Evolutionary conservation across 148 eudicot genomes (phyloP).

Genomic region (Limonium bicolor): DNA sequence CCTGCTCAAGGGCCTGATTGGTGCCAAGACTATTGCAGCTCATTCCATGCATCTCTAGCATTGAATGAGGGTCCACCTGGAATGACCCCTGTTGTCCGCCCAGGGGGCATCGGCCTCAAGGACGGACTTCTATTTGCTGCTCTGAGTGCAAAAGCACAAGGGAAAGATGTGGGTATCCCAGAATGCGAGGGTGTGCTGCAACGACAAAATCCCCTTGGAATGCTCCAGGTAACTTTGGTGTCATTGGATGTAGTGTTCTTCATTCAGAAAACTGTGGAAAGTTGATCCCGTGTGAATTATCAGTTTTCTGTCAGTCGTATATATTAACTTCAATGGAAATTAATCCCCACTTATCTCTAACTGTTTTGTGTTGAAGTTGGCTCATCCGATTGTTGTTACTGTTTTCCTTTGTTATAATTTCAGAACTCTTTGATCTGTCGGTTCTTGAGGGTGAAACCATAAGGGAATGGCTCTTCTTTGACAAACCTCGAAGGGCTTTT

Average conservation of each 20-base stretch:
- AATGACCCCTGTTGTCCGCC: constrained; percentile 75
- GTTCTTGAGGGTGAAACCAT: constrained; percentile 81
- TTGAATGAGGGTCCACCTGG: constrained; percentile 84
- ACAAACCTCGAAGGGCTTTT: constrained; percentile 95
- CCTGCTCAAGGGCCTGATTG: constrained; percentile 74
- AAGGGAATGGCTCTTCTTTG: constrained; percentile 96
- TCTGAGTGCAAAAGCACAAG: constrained; percentile 69
- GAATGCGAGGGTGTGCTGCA: constrained; percentile 98
- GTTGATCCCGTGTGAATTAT: too few species aligned
- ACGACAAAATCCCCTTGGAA: constrained; percentile 97
- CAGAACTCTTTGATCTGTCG: constrained; percentile 86
- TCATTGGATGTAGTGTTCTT: too few species aligned
- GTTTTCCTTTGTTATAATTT: constrained; percentile 2
- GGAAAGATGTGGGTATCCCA: constrained; percentile 88
- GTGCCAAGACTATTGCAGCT: constrained; percentile 81
- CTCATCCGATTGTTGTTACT: not conserved
- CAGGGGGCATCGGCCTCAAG: constrained; percentile 89
- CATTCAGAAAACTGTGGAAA: too few species aligned
- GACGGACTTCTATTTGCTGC: constrained; percentile 80
- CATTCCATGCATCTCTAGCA: constrained; percentile 64
- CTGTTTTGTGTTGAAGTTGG: too few species aligned
- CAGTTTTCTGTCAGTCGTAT: too few species aligned
- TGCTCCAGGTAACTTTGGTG: constrained; percentile 55
- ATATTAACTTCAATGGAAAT: too few species aligned
- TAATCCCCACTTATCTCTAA: too few species aligned